phyloP scores from a whole-genome alignment of 345 rosid genomes.

The Gossypium mustelinum region DNA sequence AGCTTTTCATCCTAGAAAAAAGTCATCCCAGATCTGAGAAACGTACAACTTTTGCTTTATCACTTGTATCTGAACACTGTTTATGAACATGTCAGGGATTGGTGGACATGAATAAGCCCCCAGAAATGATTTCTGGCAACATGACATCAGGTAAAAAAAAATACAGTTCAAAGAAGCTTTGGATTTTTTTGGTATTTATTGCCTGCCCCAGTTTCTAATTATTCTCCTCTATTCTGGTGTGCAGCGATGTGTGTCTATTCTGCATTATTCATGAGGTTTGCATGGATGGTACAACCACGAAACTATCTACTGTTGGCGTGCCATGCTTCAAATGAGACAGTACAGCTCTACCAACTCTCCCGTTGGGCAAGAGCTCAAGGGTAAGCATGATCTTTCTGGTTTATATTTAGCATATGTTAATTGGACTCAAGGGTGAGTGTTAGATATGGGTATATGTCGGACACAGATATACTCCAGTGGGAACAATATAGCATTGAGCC shows the following conservation, averaged over 20 bases:
- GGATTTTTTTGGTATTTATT: background rate
- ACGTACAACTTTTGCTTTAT: background rate
- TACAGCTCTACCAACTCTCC: constrained; percentile 88
- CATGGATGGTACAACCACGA: constrained; percentile 90
- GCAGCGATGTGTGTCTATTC: constrained; percentile 79
- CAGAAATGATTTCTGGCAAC: constrained; percentile 85
- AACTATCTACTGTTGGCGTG: constrained; percentile 83
- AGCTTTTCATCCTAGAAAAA: background rate
- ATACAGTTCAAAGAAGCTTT: background rate
- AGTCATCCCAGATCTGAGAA: background rate
- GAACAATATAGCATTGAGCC: background rate
- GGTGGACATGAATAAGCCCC: constrained; percentile 89
- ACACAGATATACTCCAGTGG: background rate
- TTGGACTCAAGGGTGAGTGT: background rate
- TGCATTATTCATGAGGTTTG: constrained; percentile 79
- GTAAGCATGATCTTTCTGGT: constrained; percentile 30
- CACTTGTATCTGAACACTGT: background rate
- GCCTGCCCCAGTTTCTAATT: constrained; percentile 3
- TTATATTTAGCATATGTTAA: background rate
- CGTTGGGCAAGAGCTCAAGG: constrained; percentile 81
- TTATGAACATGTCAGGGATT: constrained; percentile 55
- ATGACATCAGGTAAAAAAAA: constrained; percentile 59
- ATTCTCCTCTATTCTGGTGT: background rate
- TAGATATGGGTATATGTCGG: background rate
- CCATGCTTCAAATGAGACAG: constrained; percentile 93